Base-by-base conservation (phyloP, 1,284 basidiomycete genomes). In the Stygiomarasmius scandens region DNA sequence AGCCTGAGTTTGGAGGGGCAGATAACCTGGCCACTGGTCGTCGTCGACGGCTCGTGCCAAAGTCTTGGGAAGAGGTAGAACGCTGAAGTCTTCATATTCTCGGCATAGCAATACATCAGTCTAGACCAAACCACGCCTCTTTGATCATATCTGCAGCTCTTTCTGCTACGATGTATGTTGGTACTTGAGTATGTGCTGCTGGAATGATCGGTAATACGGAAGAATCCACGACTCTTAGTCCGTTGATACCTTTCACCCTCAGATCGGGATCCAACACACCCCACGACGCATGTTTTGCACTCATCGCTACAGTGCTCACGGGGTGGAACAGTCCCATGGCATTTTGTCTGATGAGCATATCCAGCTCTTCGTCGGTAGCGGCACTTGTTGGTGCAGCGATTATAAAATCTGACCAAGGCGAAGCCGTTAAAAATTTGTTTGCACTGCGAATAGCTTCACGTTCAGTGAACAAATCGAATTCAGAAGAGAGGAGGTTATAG, bases 181-280 rank as follows among this genome's bases (percentile, higher is more conserved):
- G 58, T 25, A 41, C 58, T 20, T 55, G 53, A 24, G 58, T 59
- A 49, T 59, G 58, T 11, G 54, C 58, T 16, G 58, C 58, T 19
- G 58, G 58, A 27, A 55, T 27, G 14, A 51, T 38, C 2, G 58
- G 58, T 54, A 70, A 58, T 6, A 69, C 58, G 27, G 67, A 68
- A 11, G 69, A 66, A 54, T 70, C 69, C n/a, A 69, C 66, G 24
- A 70, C 59, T 34, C 67, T 59, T 16, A 70, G 46, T 10, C 69
- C 67, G 16, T 24, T 52, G 10, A 65, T 56, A n/a, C 65, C 64
- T 55, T 69, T 69, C 19, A 70, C 61, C 48, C 20, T 57, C 41
- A 68, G 45, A 50, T 70, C 65, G 2, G 67, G 67, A 49, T 68
- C 63, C 1, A 66, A 62, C 2, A 70, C 69, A 11, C 69, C 69